phyloP scores from a whole-genome alignment of 345 rosid species.

The Populus simonii region DNA sequence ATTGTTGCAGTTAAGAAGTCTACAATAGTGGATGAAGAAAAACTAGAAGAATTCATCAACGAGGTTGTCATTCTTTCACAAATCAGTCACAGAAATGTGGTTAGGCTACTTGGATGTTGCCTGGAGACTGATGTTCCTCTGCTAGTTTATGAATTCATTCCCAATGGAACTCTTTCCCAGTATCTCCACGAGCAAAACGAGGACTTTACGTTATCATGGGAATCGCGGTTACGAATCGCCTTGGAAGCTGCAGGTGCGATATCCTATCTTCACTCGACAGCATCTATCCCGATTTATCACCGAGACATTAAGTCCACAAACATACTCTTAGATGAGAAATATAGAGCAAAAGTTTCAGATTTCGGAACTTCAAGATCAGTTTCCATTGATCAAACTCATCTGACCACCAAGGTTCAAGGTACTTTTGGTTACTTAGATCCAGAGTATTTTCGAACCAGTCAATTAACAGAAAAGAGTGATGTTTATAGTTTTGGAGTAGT shows the following conservation, averaged over 20 bases:
- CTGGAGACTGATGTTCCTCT: constrained; percentile 9
- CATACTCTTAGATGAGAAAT: no score
- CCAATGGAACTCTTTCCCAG: constrained; percentile 7
- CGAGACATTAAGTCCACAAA: constrained; percentile 13
- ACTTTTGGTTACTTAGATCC: no score
- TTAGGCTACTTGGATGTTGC: constrained; percentile 3
- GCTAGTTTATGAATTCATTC: constrained; percentile 12
- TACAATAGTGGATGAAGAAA: background rate
- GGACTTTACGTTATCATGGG: constrained; percentile 6
- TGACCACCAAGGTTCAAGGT: no score
- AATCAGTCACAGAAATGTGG: no score
- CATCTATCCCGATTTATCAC: constrained; percentile 8
- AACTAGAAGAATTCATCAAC: constrained; percentile 12
- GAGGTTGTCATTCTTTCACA: background rate
- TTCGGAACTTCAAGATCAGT: no score
- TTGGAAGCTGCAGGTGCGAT: constrained; percentile 19
- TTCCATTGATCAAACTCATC: no score
- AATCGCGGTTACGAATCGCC: constrained; percentile 16
- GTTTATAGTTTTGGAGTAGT: constrained; percentile 30
- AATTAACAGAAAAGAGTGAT: constrained; percentile 20
- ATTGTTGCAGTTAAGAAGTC: constrained; percentile 18
- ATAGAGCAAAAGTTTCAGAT: no score
- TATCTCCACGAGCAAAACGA: constrained; percentile 11
- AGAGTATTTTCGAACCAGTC: no score
- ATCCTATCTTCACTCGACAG: constrained; percentile 19